These are phyloP conservation scores for Marasmius oreades DNA, from an alignment of 1,284 basidiomycete species.

Conservation along the genomic window DNA sequence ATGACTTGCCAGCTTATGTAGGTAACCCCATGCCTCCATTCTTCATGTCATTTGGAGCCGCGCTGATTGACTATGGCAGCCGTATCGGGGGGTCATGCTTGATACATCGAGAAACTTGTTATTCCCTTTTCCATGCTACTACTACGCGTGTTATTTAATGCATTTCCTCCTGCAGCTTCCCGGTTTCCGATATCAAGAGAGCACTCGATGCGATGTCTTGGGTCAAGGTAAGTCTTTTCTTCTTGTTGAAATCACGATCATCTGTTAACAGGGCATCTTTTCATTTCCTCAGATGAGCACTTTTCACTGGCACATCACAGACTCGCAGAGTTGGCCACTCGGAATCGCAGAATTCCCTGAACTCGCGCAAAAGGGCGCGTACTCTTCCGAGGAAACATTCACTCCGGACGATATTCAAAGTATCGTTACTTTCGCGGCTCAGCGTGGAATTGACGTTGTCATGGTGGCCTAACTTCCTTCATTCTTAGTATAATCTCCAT, in stretches of 20 bases:
- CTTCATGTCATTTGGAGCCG: neutral
- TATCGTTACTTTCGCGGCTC: slow-evolving; percentile 70
- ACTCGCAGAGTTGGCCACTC: slow-evolving; percentile 76
- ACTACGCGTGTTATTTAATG: neutral
- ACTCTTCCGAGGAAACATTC: slow-evolving; percentile 57
- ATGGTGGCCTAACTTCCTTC: too few species aligned
- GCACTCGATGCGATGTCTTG: slow-evolving; percentile 85
- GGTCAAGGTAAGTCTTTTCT: slow-evolving; percentile 61
- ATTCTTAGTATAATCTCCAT: too few species aligned
- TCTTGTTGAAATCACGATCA: neutral
- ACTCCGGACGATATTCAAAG: slow-evolving; percentile 54
- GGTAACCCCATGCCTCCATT: slow-evolving; percentile 20
- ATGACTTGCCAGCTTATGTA: slow-evolving; percentile 65
- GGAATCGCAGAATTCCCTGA: slow-evolving; percentile 59
- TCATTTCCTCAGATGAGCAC: slow-evolving; percentile 49
- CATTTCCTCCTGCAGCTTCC: neutral
- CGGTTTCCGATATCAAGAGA: slow-evolving; percentile 62
- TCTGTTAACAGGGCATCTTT: neutral
- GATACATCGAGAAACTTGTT: slow-evolving; percentile 61
- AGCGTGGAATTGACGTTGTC: slow-evolving; percentile 37
- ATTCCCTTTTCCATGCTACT: neutral
- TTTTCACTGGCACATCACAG: slow-evolving; percentile 82
- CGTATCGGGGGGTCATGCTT: slow-evolving; percentile 77
- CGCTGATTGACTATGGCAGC: slow-evolving; percentile 33
- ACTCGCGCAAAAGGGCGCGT: slow-evolving; percentile 66